Percentiles rank a stretch among this genome's conserved stretches.
phyloP scores from a whole-genome alignment of 805 yeast genomes.

The Starmera caribaea region DNA sequence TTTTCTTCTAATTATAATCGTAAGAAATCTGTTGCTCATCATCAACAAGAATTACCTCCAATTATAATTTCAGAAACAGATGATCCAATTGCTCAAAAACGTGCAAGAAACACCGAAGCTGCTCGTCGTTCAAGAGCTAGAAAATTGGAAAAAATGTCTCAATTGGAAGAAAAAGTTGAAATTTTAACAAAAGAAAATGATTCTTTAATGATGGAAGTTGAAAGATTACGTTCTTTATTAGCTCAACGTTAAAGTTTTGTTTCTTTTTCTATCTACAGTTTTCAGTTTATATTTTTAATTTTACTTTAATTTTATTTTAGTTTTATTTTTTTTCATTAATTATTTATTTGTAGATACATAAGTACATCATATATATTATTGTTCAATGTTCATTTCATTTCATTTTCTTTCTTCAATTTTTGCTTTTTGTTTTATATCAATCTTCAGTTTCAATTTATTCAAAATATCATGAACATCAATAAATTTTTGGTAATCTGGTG shows the following conservation, averaged over 20 bases:
- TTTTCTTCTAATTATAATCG: slow-evolving; percentile 41
- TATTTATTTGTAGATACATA: neutral
- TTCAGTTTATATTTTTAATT: neutral
- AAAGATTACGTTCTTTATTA: slow-evolving; percentile 43
- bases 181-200: slow-evolving; percentile 49
- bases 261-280: too few relatives aligned
- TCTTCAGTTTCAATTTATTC: too few relatives aligned
- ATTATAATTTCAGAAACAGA: slow-evolving; percentile 41
- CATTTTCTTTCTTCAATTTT: too few relatives aligned
- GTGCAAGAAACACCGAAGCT: slow-evolving; percentile 94
- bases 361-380: neutral
- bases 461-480: too few relatives aligned
- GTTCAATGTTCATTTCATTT: neutral
- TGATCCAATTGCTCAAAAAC: slow-evolving; percentile 71
- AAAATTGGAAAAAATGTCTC: slow-evolving; percentile 79
- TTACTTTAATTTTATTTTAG: neutral
- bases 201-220: slow-evolving; percentile 53
- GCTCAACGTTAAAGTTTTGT: slow-evolving; percentile 10
- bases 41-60: slow-evolving; percentile 38
- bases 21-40: slow-evolving; percentile 63
- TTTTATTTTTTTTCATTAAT: neutral
- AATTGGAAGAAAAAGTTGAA: slow-evolving; percentile 72
- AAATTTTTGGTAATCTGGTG: too few relatives aligned
- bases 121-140: slow-evolving; percentile 93
- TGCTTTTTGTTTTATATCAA: too few relatives aligned